Evolutionary conservation across 495 filamentous ascomycete species (phyloP).

Genomic region (Aspergillus incahuasiensis): DNA sequence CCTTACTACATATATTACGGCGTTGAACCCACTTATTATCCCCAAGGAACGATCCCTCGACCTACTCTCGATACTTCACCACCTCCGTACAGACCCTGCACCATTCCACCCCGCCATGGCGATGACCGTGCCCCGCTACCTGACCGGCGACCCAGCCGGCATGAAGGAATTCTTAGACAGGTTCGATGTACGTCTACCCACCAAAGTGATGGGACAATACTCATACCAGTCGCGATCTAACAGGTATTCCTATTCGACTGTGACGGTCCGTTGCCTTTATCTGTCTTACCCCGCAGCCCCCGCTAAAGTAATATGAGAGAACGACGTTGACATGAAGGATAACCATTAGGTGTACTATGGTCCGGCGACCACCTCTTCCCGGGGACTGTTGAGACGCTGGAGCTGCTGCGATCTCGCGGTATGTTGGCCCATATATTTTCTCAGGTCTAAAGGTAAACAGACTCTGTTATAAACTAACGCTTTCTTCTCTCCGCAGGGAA

Average conservation of each 20-base stretch:
- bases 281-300: background rate
- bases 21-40: no score
- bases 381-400: conserved; percentile 75
- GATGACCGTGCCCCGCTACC: conserved; percentile 55
- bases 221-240: background rate
- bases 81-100: background rate
- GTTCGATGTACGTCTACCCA: conserved; percentile 71
- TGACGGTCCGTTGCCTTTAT: conserved; percentile 64
- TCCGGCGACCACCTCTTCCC: conserved; percentile 86
- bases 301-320: background rate
- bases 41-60: background rate
- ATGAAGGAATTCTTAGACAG: conserved; percentile 78
- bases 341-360: conserved; percentile 82
- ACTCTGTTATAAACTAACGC: background rate
- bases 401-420: conserved; percentile 77
- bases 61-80: background rate
- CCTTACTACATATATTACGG: no score
- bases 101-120: conserved; percentile 22
- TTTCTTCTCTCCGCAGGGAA: conserved; percentile 57
- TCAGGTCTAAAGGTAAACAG: background rate
- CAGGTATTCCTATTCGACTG: conserved; percentile 95
- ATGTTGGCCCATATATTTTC: conserved; percentile 4
- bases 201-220: background rate
- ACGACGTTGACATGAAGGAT: conserved; percentile 12
- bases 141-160: conserved; percentile 70